Base-by-base conservation (phyloP, 306 rosid genomes). In the Medicago arabica region DNA sequence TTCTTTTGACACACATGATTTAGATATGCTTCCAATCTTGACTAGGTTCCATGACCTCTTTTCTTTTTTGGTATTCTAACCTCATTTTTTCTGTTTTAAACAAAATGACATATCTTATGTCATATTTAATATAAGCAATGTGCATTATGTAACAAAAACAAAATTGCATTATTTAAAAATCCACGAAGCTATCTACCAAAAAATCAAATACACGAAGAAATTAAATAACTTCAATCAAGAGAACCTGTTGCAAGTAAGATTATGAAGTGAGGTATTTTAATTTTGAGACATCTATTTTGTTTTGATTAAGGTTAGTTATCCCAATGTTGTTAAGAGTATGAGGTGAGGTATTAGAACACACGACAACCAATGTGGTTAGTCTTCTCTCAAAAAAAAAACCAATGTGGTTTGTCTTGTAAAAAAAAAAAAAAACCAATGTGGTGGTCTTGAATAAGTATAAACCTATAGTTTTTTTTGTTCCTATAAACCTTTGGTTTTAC, bases 21-120 rank as follows among this genome's bases (percentile, higher is more conserved):
- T 31, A 18, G 16, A 49, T 16, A 6, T 58, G 51, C 74, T 75
- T 54, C 53, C 66, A 75, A 69, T 53, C 53, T 75, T 82, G 65
- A 76, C 72, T 60, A 36, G 62, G 8, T 64, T 75, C 68, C 23
- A 19, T 15, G 18, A 17, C 34, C 60, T 36, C 7, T 39, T 62
- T 58, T 14, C 53, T 41, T 34, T n/a, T 31, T 28, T 1, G 39
- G 54, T 43, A 67, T 61, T 38, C 12, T 61, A 76, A 23, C 67
- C 58, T 76, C 54, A n/a, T 19, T 47, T 61, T 40, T 47, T 34
- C 18, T 28, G 51, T 14, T 59, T 14, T 4, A 1, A 19, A 36
- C n/a, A 49, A 50, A 49, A 34, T n/a, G 17, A 25, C 13, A 73
- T 4, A 41, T 71, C 21, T 55, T 71, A 13, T 46, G 66, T 51